These are phyloP conservation scores for Eimeria praecox DNA, from an alignment of 169 alveolate species.

Conservation along the genomic window DNA sequence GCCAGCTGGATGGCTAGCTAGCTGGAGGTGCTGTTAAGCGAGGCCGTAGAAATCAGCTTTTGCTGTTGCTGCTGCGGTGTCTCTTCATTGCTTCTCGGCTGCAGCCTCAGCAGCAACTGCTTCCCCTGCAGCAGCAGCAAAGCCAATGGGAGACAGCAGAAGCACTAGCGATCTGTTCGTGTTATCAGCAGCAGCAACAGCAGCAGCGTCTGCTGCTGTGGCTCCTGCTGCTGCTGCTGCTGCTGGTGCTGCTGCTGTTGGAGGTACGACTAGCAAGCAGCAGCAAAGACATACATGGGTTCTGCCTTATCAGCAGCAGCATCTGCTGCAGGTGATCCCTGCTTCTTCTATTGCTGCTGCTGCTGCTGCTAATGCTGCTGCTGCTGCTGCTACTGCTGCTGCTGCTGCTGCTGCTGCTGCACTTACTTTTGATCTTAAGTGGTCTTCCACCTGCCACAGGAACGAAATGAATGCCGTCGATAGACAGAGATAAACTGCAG, in stretches of 20 bases:
- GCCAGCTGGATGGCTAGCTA: background rate
- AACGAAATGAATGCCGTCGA: conserved; percentile 38
- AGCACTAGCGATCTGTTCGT: background rate
- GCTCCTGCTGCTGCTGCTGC: background rate
- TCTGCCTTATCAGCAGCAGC: background rate
- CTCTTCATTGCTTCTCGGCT: background rate
- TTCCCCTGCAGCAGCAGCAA: conserved; percentile 26
- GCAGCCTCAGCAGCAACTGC: background rate
- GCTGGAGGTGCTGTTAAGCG: no score
- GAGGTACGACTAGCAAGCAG: background rate
- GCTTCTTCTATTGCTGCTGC: background rate
- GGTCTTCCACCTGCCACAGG: conserved; percentile 36
- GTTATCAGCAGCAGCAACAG: background rate
- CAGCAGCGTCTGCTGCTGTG: background rate
- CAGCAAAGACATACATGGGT: background rate
- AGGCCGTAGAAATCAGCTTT: no score
- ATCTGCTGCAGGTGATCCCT: background rate
- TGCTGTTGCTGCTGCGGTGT: background rate
- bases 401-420: conserved; percentile 20
- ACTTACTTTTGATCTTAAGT: background rate
- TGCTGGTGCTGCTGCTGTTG: background rate
- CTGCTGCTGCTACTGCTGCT: conserved; percentile 32
- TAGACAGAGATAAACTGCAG: background rate
- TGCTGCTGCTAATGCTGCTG: background rate
- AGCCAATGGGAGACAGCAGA: background rate